A percentile compares a stretch with the other conserved stretches of the same genome.
These are phyloP conservation scores for Prosopis cineraria DNA, from an alignment of 306 rosid genomes.

Conservation along the genomic window DNA sequence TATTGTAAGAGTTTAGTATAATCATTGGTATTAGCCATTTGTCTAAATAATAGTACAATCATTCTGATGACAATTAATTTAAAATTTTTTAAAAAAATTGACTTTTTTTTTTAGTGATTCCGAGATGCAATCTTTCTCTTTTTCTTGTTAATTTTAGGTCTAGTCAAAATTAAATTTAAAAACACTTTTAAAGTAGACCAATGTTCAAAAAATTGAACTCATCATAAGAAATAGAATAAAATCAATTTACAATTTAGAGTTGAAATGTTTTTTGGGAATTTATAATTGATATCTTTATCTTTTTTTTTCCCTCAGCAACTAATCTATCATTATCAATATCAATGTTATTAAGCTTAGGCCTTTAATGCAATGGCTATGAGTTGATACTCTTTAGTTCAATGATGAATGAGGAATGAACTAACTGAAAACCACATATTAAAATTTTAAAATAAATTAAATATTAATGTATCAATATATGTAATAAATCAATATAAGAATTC, in stretches of 20 bases:
- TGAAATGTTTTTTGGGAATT: neutral
- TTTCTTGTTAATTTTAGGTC: neutral
- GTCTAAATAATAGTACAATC: neutral
- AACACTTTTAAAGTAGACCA: neutral
- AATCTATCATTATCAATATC: neutral
- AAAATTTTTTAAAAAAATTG: neutral
- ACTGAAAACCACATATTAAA: too few species aligned
- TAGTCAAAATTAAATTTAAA: neutral
- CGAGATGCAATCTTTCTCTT: neutral
- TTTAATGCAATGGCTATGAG: too few species aligned
- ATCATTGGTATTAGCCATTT: neutral
- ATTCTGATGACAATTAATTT: conserved; percentile 3
- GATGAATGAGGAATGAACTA: too few species aligned
- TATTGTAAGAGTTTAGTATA: neutral
- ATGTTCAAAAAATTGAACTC: neutral
- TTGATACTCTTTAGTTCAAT: too few species aligned
- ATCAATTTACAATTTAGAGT: neutral
- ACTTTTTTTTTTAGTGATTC: neutral
- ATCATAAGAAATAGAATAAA: too few species aligned
- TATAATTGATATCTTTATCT: too few species aligned
- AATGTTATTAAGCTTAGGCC: too few species aligned
- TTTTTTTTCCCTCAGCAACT: too few species aligned
- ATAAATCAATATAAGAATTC: too few species aligned
- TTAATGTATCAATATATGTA: neutral
- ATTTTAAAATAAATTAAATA: neutral